A percentile compares a stretch with the other conserved stretches of the same genome.
Conservation (phyloP, 805 yeast genomes). For the Candida khao-thaluensis region DNA sequence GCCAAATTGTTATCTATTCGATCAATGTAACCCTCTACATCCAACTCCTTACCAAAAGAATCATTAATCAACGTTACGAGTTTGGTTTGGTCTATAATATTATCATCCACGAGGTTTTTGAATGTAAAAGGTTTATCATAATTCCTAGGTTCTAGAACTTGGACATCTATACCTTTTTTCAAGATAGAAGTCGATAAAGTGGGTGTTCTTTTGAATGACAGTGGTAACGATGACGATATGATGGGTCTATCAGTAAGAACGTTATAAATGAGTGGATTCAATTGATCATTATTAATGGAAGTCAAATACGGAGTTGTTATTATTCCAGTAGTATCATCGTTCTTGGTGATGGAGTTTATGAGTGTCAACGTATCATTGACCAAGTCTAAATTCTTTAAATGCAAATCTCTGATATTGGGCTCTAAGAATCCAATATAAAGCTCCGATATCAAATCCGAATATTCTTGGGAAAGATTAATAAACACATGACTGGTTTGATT, state of each 20-base stretch:
- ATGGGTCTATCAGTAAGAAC: conserved; percentile 88
- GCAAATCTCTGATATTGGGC: conserved; percentile 49
- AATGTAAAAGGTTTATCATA: conserved; percentile 38
- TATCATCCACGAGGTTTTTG: conserved; percentile 33
- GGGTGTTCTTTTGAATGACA: conserved; percentile 52
- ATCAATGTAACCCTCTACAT: conserved; percentile 60
- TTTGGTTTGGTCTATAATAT: conserved; percentile 52
- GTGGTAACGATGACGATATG: conserved; percentile 87
- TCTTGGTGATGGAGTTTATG: conserved; percentile 43
- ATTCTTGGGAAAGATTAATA: conserved; percentile 83
- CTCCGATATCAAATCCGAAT: conserved; percentile 61
- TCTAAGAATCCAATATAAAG: conserved; percentile 55
- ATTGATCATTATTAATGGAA: conserved; percentile 47
- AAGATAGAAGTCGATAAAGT: conserved; percentile 73
- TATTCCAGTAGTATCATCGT: conserved; percentile 65
- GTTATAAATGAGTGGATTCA: conserved; percentile 88
- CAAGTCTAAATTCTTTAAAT: conserved; percentile 62
- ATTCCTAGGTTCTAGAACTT: conserved; percentile 33
- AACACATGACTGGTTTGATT: conserved; percentile 81
- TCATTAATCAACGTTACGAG: conserved; percentile 66
- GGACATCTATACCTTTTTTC: conserved; percentile 68
- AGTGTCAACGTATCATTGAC: conserved; percentile 56
- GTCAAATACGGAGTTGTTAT: conserved; percentile 84
- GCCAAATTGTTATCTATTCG: conserved; percentile 70
- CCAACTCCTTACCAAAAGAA: conserved; percentile 72